Conservation (phyloP, 768 basidiomycete genomes). For the Rhizopogon vulgaris region DNA sequence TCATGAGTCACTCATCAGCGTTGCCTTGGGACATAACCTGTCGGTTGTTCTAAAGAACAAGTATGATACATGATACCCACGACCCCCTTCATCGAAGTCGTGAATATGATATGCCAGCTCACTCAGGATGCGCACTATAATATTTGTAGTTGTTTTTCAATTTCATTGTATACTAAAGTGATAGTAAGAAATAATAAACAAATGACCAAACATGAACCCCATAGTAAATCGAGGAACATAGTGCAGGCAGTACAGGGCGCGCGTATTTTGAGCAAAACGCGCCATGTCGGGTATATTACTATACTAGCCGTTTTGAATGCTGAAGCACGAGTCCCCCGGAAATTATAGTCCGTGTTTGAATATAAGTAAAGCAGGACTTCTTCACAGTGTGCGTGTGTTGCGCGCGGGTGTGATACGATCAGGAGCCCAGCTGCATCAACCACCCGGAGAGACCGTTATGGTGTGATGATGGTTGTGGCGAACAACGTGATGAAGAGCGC, state of each 20-base stretch:
- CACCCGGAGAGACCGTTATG: conserved; percentile 4
- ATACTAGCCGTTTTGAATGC: neutral
- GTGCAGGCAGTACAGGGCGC: neutral
- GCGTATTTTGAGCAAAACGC: neutral
- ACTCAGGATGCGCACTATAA: too few species aligned
- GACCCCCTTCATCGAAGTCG: too few species aligned
- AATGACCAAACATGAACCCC: too few species aligned
- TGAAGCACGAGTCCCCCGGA: neutral
- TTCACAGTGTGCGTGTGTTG: too few species aligned
- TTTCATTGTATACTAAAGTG: neutral
- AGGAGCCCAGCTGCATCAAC: conserved; percentile 9
- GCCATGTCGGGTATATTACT: neutral
- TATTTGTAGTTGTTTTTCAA: neutral
- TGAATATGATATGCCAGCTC: too few species aligned
- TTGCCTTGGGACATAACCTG: neutral
- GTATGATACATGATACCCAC: too few species aligned
- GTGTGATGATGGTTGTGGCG: neutral
- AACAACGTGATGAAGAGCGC: neutral
- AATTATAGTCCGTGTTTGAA: neutral
- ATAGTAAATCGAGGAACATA: neutral
- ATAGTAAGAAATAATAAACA: too few species aligned
- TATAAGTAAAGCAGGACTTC: neutral
- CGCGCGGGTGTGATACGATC: neutral
- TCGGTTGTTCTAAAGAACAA: too few species aligned
- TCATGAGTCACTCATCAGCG: neutral